Conservation (phyloP, 768 basidiomycete species). For the Boletus rufocinnamomeus region DNA sequence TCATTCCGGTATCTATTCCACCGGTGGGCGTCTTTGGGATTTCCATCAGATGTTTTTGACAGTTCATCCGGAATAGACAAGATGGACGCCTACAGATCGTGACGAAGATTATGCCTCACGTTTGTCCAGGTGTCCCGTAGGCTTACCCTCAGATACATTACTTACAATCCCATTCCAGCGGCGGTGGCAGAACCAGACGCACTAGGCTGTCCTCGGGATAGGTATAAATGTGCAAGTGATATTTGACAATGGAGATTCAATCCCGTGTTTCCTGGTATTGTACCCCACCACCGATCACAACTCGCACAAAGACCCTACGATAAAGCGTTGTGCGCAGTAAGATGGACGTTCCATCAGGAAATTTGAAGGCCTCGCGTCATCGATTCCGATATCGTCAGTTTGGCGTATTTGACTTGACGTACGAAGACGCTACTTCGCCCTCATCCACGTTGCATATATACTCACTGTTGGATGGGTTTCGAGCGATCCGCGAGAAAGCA, state of each 20-base stretch:
- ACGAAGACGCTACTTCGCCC: constrained; percentile 15
- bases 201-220: not conserved
- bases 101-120: not conserved
- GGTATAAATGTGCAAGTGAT: constrained; percentile 22
- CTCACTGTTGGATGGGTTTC: constrained; percentile 1
- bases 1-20: not conserved
- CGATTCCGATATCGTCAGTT: constrained; percentile 17
- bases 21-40: constrained; percentile 16
- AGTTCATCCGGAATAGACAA: not conserved
- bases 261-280: not conserved
- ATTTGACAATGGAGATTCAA: not conserved
- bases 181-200: constrained; percentile 5
- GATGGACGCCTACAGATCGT: constrained; percentile 16
- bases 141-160: not conserved
- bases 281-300: not conserved
- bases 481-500: not conserved
- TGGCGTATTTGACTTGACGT: constrained; percentile 27
- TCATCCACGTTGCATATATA: not conserved
- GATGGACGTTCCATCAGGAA: not conserved
- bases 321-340: not conserved
- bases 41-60: constrained; percentile 1
- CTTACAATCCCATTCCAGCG: constrained; percentile 1
- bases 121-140: not conserved
- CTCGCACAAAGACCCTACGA: not conserved
- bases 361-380: not conserved